Base-by-base conservation (phyloP, 2,329 filamentous ascomycete genomes). In the Cladophialophora carrionii region DNA sequence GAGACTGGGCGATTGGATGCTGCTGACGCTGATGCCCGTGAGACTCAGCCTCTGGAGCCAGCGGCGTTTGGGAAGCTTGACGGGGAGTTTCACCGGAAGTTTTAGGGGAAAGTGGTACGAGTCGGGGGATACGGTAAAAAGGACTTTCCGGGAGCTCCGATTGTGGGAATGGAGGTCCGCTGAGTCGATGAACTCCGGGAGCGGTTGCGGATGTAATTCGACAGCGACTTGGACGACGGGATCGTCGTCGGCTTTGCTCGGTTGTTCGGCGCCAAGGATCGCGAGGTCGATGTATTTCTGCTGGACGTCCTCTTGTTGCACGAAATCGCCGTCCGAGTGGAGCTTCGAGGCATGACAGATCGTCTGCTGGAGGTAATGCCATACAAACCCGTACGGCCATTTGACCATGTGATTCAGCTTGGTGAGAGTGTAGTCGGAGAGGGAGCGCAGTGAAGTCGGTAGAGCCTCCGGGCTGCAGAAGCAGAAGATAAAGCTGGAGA, bases 401-500 rank as follows among this genome's bases (percentile, higher is more conserved):
- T 54, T 32, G 14, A 31, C 6, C 14, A 54, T 54, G 14, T 20
- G 52, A 29, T 20, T 54, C 24, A 54, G n/a, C 29, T 34, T 54
- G 29, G 17, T 10, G 5, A 54, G 52, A n/a, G 52, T 10, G 29
- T 54, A 31, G 8, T 54, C 26, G 52, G 52, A 54, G 1, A 54
- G 8, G n/a, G 52, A 54, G 12, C 29, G 29, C n/a, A 54, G 29
- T 10, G 24, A 31, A 29, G 52, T 34, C 4, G 29, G 52, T n/a
- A 54, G 12, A 54, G 52, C 17, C n/a, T 54, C 52, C 17, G 52
- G 52, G 17, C 3, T 17, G n/a, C 52, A 54, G 52, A 54, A 54
- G 24, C 52, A 26, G 29, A 54, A 54, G 24, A 54, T 34, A 29
- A 54, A 54, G 52, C 52, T 54, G 52, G 52, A 54, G 24, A 54